Base-by-base conservation (phyloP, 177 flowering plant species). In the Vitis hybrid region DNA sequence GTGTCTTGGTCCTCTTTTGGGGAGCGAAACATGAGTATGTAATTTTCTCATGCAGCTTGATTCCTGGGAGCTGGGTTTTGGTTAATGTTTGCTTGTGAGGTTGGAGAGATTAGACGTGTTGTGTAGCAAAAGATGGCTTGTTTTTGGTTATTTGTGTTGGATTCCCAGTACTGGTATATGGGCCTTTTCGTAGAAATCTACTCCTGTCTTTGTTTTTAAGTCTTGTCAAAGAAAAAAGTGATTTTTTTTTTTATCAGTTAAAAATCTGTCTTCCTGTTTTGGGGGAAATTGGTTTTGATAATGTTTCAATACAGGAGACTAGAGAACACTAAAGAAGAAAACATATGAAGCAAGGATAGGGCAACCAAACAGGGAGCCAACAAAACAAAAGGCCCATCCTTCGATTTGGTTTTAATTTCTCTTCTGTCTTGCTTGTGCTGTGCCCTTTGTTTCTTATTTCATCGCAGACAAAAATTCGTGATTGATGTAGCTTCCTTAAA, bases 151-250 rank as follows among this genome's bases (percentile, higher is more conserved):
- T 58, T 56, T 66, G 13, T 65, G 65, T 49, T 64, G 52, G 52
- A 50, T 68, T 66, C 61, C 55, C 34, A 30, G 57, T 66, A 56
- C 72, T 60, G 80, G 45, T 75, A 50, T 67, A 69, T 40, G 72
- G 78, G 86, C 78, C 86, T 75, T 83, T 82, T 82, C 82, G 64
- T 73, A 63, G 69, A 72, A 72, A 67, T 62, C 55, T 14, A 23
- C 5, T 57, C 15, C 62, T 57, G 70, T 65, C 64, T 63, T 71
- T 62, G n/a, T 61, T 56, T 67, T 72, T 51, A 45, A 55, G 89
- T 82, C 86, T 77, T 80, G 84, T 82, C 84, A 77, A 74, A 52
- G 72, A 62, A 74, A 71, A 71, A 45, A 32, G 60, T 54, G 18
- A 8, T 13, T 56, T 32, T 70, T 66, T 54, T 15, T 15, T 51